phyloP scores from a whole-genome alignment of 129 eudicot genomes.

The Deinandra increscens region DNA sequence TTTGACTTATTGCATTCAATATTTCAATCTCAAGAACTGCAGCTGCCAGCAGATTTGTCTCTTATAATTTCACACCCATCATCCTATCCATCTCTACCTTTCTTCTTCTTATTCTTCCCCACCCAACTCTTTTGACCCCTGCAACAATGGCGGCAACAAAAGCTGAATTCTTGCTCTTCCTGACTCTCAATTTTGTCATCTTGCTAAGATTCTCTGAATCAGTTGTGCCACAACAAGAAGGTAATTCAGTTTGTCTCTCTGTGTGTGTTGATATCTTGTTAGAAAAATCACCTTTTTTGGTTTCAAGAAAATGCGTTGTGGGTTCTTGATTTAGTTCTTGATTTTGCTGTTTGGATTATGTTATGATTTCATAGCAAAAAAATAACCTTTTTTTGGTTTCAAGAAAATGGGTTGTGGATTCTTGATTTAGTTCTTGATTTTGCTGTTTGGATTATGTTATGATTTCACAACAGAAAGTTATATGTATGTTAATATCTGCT shows the following conservation, averaged over 20 bases:
- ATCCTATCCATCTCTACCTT: conserved; percentile 1
- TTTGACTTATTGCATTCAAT: conserved; percentile 8
- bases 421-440: conserved; percentile 9
- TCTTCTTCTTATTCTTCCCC: not conserved
- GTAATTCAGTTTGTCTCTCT: conserved; percentile 24
- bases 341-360: conserved; percentile 4
- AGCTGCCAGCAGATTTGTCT: conserved; percentile 3
- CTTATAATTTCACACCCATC: conserved; percentile 20
- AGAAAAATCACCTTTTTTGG: not conserved
- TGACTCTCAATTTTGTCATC: conserved; percentile 24
- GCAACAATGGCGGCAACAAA: conserved; percentile 25
- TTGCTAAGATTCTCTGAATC: conserved; percentile 31
- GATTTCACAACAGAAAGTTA: conserved; percentile 10
- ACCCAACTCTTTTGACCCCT: conserved; percentile 14
- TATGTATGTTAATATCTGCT: too few relatives aligned
- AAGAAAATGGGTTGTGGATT: conserved; percentile 17
- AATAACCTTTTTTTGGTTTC: too few relatives aligned
- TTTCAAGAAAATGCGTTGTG: conserved; percentile 20
- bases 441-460: conserved; percentile 1
- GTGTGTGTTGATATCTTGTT: not conserved
- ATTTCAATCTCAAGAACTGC: conserved; percentile 21
- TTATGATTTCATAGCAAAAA: conserved; percentile 12
- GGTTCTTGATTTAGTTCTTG: conserved; percentile 8
- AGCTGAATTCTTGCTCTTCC: conserved; percentile 12
- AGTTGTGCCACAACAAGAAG: conserved; percentile 64